These are phyloP conservation scores for Hordeum pubiflorum DNA, from an alignment of 202 grass and related monocot species.

Conservation along the genomic window DNA sequence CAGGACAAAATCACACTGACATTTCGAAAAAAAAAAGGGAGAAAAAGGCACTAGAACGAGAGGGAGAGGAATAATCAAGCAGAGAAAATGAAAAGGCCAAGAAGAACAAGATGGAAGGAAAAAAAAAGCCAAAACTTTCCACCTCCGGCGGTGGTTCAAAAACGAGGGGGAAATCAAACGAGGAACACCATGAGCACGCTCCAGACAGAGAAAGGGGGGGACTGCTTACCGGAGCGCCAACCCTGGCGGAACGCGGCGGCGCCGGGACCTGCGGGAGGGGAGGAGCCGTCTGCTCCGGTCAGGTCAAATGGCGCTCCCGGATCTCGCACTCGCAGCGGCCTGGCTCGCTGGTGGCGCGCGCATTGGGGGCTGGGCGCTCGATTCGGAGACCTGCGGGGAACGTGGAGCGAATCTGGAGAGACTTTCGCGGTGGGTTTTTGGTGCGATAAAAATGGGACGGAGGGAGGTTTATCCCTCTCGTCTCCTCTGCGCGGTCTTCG, in stretches of 20 bases:
- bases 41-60: background rate
- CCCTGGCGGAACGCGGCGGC: conserved; percentile 4
- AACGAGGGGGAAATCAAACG: background rate
- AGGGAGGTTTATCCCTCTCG: background rate
- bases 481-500: background rate
- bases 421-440: background rate
- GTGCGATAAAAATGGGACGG: background rate
- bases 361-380: background rate
- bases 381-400: background rate
- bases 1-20: background rate
- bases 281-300: background rate
- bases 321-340: background rate
- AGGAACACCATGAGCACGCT: background rate
- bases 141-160: background rate
- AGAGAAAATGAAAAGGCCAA: background rate
- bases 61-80: background rate
- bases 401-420: conserved; percentile 20
- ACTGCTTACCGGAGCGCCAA: background rate
- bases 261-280: background rate
- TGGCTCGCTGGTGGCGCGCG: background rate
- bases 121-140: background rate
- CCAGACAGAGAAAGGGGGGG: background rate
- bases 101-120: too few species aligned
- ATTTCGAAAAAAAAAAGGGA: background rate
- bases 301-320: background rate